Conservation (phyloP, 2,329 filamentous ascomycete species). For the Exophiala lecanii-corni region DNA sequence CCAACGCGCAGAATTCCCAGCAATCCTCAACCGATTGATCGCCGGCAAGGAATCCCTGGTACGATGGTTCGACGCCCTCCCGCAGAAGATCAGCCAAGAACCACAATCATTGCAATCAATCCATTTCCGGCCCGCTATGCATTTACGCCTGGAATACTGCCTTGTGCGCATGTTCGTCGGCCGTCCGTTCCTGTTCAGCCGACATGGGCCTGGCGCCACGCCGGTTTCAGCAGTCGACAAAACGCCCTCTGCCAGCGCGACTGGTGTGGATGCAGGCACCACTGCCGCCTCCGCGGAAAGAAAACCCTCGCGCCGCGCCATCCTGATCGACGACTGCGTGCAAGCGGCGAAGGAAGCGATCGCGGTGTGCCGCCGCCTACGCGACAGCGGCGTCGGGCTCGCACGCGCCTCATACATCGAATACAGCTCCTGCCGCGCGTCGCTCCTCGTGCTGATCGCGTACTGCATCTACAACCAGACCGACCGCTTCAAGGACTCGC, state of each 20-base stretch:
- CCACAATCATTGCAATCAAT: background rate
- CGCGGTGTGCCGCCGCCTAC: conserved; percentile 27
- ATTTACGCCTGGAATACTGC: conserved; percentile 42
- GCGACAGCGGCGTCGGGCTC: conserved; percentile 26
- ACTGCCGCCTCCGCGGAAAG: background rate
- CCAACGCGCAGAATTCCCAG: conserved; percentile 15
- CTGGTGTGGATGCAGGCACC: background rate
- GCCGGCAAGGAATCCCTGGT: background rate
- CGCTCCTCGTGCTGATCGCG: conserved; percentile 34
- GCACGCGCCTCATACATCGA: conserved; percentile 34
- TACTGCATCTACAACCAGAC: conserved; percentile 29
- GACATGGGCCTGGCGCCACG: background rate
- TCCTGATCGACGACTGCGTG: conserved; percentile 29
- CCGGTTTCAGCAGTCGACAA: conserved; percentile 3
- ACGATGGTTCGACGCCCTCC: conserved; percentile 18
- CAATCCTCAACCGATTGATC: conserved; percentile 1
- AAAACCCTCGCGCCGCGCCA: conserved; percentile 2
- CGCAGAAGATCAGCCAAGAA: background rate
- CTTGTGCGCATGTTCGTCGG: conserved; percentile 48
- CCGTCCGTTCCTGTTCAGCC: conserved; percentile 43
- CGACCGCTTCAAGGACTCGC: conserved; percentile 21
- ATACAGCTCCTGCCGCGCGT: conserved; percentile 34
- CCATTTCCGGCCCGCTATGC: conserved; percentile 20
- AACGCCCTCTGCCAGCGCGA: background rate
- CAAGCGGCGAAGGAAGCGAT: conserved; percentile 29